Evolutionary conservation across 176 grass and related monocot species (phyloP), one percentile per base, ranked within the genome.

Genomic region (Carex cristatella): DNA sequence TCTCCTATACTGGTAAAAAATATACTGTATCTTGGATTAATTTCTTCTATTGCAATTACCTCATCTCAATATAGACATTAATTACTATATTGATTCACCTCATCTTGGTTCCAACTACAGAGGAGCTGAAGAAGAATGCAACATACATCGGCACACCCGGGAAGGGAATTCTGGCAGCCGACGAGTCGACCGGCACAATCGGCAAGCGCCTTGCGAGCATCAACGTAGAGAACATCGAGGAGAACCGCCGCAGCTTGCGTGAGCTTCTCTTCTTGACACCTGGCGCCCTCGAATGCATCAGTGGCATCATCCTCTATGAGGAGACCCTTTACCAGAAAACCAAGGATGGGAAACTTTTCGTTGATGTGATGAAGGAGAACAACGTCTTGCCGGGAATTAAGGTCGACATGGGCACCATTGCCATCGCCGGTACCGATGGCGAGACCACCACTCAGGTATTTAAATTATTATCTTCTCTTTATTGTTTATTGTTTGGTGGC

Each of bases 271-370:
- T 97, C 23, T 76, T 72, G 2, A 77, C 65, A 37, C 91, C 94
- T 3, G 89, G 91, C 0, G 51, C 92, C 1, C 84, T 89, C 1
- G 62, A 91, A 40, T 90, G 89, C 87, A 85, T 96, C 91, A 93
- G 91, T 0, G 94, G 94, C 7, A 86, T 90, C 59, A 96, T 96
- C 87, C 89, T 96, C 0, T 96, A 93, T 10, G 91, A 96, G 81
- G 94, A 96, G 86, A 96, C 94, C 32, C 89, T 96, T 62, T 96
- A 93, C 82, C 91, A 96, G 83, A 89, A 86, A 5, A 82, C 94
- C 58, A 58, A 82, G 10, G 94, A 96, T 31, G 91, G 94, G 10
- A 87, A 88, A 51, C 87, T 79, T 68, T 91, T 96, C 18, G 94
- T 96, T 0, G 94, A 96, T 82, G 73, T 96, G 66, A 87, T 96